Conservation (phyloP, 495 filamentous ascomycete species). For the Haplographium delicatum region DNA sequence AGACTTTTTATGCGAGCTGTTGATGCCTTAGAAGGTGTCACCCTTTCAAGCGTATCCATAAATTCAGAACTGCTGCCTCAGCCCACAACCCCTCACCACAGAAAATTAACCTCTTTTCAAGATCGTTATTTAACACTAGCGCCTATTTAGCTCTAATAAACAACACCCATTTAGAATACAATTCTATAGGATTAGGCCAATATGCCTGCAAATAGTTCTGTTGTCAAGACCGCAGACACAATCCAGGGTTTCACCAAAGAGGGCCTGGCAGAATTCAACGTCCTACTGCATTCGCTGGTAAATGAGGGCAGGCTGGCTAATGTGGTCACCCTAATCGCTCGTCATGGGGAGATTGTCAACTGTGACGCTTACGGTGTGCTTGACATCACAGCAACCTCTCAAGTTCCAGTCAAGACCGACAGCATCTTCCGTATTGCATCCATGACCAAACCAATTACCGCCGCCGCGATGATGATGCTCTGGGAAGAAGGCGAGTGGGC, state of each 20-base stretch:
- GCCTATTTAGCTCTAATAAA: no score
- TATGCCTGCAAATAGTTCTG: not conserved
- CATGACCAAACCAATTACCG: not conserved
- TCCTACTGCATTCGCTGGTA: not conserved
- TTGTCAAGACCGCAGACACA: not conserved
- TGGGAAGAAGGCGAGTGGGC: conserved; percentile 5
- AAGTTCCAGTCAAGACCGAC: not conserved
- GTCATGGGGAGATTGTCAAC: not conserved
- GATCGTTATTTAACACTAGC: no score
- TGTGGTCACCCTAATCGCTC: not conserved
- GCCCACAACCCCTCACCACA: no score
- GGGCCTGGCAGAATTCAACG: conserved; percentile 1
- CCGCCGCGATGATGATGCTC: conserved; percentile 1
- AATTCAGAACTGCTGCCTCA: no score
- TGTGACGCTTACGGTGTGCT: conserved; percentile 2
- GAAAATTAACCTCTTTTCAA: no score
- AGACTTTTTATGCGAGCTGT: no score
- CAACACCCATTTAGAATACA: not conserved
- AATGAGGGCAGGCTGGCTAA: conserved; percentile 4
- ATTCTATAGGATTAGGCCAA: not conserved
- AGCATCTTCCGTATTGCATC: conserved; percentile 8
- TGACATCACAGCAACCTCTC: not conserved
- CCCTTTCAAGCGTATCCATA: no score
- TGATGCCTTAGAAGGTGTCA: no score
- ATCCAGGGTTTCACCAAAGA: conserved; percentile 4